Percentiles rank a stretch among this genome's conserved stretches.
Conservation (phyloP, 805 yeast species). For the Candida manassasensis region DNA sequence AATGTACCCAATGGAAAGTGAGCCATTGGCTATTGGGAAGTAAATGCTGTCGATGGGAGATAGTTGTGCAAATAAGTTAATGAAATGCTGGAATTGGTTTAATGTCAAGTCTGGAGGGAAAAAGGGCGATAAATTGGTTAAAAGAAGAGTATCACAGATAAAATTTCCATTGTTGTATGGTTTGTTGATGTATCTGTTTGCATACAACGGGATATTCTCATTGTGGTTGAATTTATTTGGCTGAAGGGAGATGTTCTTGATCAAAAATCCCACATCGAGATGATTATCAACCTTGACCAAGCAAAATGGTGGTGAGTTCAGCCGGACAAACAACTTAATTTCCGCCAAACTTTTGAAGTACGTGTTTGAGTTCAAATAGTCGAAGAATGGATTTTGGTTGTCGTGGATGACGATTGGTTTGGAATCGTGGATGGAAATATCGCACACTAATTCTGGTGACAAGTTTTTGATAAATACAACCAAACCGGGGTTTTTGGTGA, state of each 20-base stretch:
- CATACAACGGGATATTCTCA: slow-evolving; percentile 35
- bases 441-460: slow-evolving; percentile 24
- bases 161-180: slow-evolving; percentile 9
- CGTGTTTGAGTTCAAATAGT: not conserved
- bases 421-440: not conserved
- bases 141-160: slow-evolving; percentile 20
- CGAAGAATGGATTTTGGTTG: not conserved
- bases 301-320: slow-evolving; percentile 1
- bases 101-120: slow-evolving; percentile 47
- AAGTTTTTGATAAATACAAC: slow-evolving; percentile 52
- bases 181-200: slow-evolving; percentile 63
- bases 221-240: slow-evolving; percentile 23
- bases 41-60: slow-evolving; percentile 44
- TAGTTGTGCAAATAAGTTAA: slow-evolving; percentile 39
- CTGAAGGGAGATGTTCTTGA: slow-evolving; percentile 8
- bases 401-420: slow-evolving; percentile 1
- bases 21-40: slow-evolving; percentile 37
- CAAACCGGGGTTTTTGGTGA: slow-evolving; percentile 43
- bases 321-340: slow-evolving; percentile 1
- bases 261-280: slow-evolving; percentile 28
- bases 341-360: slow-evolving; percentile 4
- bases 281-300: slow-evolving; percentile 29
- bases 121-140: slow-evolving; percentile 48
- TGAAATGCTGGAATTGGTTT: slow-evolving; percentile 30
- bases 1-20: slow-evolving; percentile 49